Base-by-base conservation (phyloP, 2,329 filamentous ascomycete genomes). In the Fusarium hostae region DNA sequence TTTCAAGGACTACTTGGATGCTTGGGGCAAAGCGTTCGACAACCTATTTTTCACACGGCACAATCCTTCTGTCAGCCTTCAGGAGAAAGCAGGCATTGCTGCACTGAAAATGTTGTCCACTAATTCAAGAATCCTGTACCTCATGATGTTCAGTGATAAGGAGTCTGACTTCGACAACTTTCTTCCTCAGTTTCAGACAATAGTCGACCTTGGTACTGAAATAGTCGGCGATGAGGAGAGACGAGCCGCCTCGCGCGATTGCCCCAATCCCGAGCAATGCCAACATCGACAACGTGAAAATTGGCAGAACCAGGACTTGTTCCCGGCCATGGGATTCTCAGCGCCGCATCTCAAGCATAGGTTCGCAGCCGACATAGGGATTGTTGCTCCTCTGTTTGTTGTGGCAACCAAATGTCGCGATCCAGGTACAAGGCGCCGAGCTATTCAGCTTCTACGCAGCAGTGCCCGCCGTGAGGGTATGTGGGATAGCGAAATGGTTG, bases 371-470 rank as follows among this genome's bases (percentile, higher is more conserved):
- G 89, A 91, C 55, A 79, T 90, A 15, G 90, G 90, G 22, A 88
- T 92, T 59, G 85, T 92, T 8, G 87, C 89, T 6, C 88, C 89
- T 1, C 83, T 92, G 2, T 92, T 89, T 70, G 85, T 91, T 9
- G 87, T 90, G n/a, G 90, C 88, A 10, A 91, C 88, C 10, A 91
- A 91, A 75, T 92, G 90, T 74, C 86, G 89, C 15, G 86, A 91
- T 66, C 84, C 86, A 0, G 72, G 81, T 3, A 83, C 87, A 37
- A 86, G 90, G 24, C 83, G 88, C 22, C 86, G 88, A 68, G 90
- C 90, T 11, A 89, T 92, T 44, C 84, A 88, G 76, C 78, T 92
- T 40, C 80, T 92, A 60, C 83, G 84, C 55, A 88, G 85, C 71
- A 89, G 87, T 74, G 86, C 89, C 11, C 84, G 90, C 48, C 83